Evolutionary conservation across 2,329 filamentous ascomycete species (phyloP), one percentile per base, ranked within the genome.

Genomic region (Pezicula neosporulosa): DNA sequence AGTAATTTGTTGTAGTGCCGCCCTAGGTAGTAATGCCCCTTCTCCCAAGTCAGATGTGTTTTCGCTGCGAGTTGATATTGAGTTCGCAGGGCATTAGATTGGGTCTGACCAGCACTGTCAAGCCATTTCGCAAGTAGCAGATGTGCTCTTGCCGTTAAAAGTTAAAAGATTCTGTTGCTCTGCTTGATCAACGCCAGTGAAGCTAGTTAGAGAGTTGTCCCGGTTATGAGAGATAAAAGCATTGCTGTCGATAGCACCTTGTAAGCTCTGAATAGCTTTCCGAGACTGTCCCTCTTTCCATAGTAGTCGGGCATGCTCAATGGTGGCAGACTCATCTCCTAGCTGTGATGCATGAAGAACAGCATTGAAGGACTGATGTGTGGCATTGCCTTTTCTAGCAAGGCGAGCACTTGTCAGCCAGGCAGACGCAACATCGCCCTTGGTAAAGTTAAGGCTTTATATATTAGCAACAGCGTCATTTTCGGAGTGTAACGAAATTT

Each of bases 1-100:
- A 97, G 75, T 4, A 97, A 81, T 69, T 97, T 99, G 68, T 96
- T 95, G 77, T 99, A 99, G 70, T 97, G 91, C 44, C 93, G 90
- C 5, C 94, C 94, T 9, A 99, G 80, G 67, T 97, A 96, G 68
- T 97, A 99, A 66, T 97, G 93, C 0, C 90, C 92, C 69, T 97
- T 97, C 66, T 99, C 94, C 92, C 93, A 99, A 47, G 83, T 83
- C 5, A 76, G 72, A 60, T 77, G 75, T 1, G 82, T 84, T 64
- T 81, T 85, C n/a, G 88, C 82, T 1, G 92, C 92, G 58, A 87
- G 82, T 56, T 91, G 86, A 62, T 97, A 99, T 64, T 90, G 89
- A 49, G 85, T 80, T 43, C 90, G 83, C 56, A 97, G 80, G 4
- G 89, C 84, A 42, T 83, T 80, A 4, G 90, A 89, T 63, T 96